Conservation (phyloP, 2,329 filamentous ascomycete genomes). For the Magnaporthiopsis incrustans region DNA sequence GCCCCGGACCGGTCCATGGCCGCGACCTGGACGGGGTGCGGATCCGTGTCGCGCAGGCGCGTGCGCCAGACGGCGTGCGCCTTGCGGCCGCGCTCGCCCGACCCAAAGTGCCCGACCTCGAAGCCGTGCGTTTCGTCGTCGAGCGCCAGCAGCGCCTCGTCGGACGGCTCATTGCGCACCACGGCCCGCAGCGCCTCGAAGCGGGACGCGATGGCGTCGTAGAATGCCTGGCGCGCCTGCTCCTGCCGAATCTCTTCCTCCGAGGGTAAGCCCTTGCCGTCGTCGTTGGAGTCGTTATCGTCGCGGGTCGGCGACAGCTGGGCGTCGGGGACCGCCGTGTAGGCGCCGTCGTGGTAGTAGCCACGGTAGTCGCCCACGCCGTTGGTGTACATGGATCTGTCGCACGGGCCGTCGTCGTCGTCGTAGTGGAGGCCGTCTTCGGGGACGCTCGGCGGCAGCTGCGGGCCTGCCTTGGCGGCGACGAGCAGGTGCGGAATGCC, state of each 20-base stretch:
- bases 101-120: slow-evolving; percentile 46
- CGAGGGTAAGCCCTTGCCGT: slow-evolving; percentile 17
- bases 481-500: slow-evolving; percentile 64
- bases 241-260: slow-evolving; percentile 15
- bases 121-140: slow-evolving; percentile 40
- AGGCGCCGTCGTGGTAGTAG: slow-evolving; percentile 72
- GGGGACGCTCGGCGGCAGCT: slow-evolving; percentile 30
- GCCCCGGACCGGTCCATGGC: slow-evolving; percentile 60
- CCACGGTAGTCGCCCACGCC: slow-evolving; percentile 48
- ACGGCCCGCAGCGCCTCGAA: slow-evolving; percentile 57
- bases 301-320: slow-evolving; percentile 17
- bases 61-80: slow-evolving; percentile 46
- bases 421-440: slow-evolving; percentile 24
- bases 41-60: slow-evolving; percentile 44
- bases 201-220: slow-evolving; percentile 53
- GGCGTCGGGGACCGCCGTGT: slow-evolving; percentile 51
- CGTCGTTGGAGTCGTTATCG: slow-evolving; percentile 16
- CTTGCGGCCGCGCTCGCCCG: slow-evolving; percentile 17
- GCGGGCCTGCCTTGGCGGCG: slow-evolving; percentile 48
- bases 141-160: slow-evolving; percentile 44
- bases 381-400: slow-evolving; percentile 38
- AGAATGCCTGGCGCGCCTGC: slow-evolving; percentile 57
- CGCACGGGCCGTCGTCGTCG: slow-evolving; percentile 22
- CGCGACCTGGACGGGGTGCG: slow-evolving; percentile 50
- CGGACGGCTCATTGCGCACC: slow-evolving; percentile 49